These are phyloP conservation scores for Backusella mclennaniae DNA, from an alignment of 192 early-diverging fungal genomes.

Conservation along the genomic window DNA sequence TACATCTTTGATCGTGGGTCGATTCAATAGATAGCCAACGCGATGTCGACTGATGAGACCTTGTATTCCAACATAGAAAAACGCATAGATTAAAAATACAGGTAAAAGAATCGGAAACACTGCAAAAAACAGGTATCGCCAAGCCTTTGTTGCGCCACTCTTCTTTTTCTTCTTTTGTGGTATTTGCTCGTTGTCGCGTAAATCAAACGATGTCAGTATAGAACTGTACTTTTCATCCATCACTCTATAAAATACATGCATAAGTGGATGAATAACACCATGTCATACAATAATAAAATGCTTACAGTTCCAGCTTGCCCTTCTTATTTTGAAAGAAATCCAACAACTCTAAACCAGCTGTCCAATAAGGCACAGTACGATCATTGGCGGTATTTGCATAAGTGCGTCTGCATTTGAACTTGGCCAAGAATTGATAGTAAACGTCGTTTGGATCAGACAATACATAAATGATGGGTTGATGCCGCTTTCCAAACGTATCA, in stretches of 20 bases:
- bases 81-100: neutral
- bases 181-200: neutral
- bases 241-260: neutral
- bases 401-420: slow-evolving; percentile 42
- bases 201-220: neutral
- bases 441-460: slow-evolving; percentile 38
- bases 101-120: neutral
- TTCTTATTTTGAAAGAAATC: slow-evolving; percentile 40
- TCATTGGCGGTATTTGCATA: slow-evolving; percentile 55
- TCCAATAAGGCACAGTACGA: slow-evolving; percentile 61
- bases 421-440: slow-evolving; percentile 34
- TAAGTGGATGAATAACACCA: neutral
- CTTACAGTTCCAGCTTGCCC: slow-evolving; percentile 47
- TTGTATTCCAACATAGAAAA: slow-evolving; percentile 39
- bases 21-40: neutral
- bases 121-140: neutral
- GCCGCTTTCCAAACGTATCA: slow-evolving; percentile 29
- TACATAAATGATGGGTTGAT: slow-evolving; percentile 37
- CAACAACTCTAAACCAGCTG: slow-evolving; percentile 48
- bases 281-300: neutral
- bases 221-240: neutral
- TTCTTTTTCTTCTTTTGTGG: neutral
- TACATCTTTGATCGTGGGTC: neutral
- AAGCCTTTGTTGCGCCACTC: neutral
- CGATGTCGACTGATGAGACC: slow-evolving; percentile 37